Evolutionary conservation across 2,329 filamentous ascomycete genomes (phyloP).

Genomic region (Calonectria henricotiae): DNA sequence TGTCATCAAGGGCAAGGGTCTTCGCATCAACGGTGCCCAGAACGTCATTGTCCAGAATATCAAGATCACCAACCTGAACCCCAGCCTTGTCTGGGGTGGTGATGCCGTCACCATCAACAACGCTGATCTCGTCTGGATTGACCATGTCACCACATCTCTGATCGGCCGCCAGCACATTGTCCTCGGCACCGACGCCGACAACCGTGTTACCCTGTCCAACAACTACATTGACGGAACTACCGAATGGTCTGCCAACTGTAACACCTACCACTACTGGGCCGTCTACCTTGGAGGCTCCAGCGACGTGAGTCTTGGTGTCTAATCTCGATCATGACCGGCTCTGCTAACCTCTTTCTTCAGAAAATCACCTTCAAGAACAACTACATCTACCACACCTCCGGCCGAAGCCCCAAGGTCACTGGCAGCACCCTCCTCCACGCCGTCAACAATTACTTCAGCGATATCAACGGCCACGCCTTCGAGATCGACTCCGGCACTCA

Average conservation of each 20-base stretch:
- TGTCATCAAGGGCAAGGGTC: slow-evolving; percentile 73
- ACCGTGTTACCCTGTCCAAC: slow-evolving; percentile 75
- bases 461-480: slow-evolving; percentile 72
- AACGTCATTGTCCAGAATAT: slow-evolving; percentile 77
- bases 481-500: slow-evolving; percentile 64
- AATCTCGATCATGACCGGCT: background rate
- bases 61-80: slow-evolving; percentile 71
- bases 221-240: slow-evolving; percentile 71
- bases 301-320: slow-evolving; percentile 59
- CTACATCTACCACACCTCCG: slow-evolving; percentile 74
- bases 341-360: slow-evolving; percentile 13
- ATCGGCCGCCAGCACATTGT: slow-evolving; percentile 76
- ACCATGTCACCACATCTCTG: slow-evolving; percentile 71
- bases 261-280: slow-evolving; percentile 74
- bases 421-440: slow-evolving; percentile 73
- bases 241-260: slow-evolving; percentile 71
- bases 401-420: slow-evolving; percentile 72
- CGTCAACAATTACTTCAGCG: slow-evolving; percentile 76
- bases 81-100: slow-evolving; percentile 74
- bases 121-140: slow-evolving; percentile 66
- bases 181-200: slow-evolving; percentile 68
- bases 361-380: slow-evolving; percentile 73
- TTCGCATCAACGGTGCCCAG: slow-evolving; percentile 64
- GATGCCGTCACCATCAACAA: slow-evolving; percentile 71
- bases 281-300: slow-evolving; percentile 72